Evolutionary conservation across 2,329 filamentous ascomycete genomes (phyloP), one percentile per base, ranked within the genome.

Genomic region (Xylaria sp.): DNA sequence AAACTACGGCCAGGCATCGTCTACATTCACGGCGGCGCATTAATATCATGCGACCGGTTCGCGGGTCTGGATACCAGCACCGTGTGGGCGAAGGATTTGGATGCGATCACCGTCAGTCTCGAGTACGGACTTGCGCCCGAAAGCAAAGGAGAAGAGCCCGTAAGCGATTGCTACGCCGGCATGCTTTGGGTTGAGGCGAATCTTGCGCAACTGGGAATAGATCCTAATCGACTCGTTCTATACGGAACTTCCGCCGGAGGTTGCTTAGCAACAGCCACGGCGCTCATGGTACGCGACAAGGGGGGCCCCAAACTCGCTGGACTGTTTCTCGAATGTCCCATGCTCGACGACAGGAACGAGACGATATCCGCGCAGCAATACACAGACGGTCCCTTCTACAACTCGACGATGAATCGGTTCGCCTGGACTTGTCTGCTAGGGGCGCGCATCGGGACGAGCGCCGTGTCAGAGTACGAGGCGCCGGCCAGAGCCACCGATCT

Each of bases 221-320:
- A 76, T 52, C 71, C 75, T 2, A 74, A 77, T 0, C 79, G 78
- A 42, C 76, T 86, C 35, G 76, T 84, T 10, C 73, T 85, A 16
- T 77, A 77, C 57, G 83, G 83, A 3, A 79, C 81, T 57, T 83
- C 80, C 19, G 83, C 82, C 1, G 83, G 83, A 2, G 83, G 81
- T 1, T 81, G 83, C 56, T 71, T 87, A 13, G 82, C 82, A 0
- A 80, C 81, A 1, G 80, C 77, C 3, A 74, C 81, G 63, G 76
- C 80, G 1, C 70, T 86, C 30, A 78, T 83, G 75, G 68, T 68
- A 2, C 68, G 73, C n/a, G 75, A 78, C 63, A 66, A 65, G n/a
- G 67, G 64, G 19, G 65, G 71, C 0, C 72, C 72, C 0, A 68
- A 68, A n/a, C 60, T 78, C 2, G 69, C 71, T 7, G 75, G 73